phyloP scores from a whole-genome alignment of 192 early-diverging fungal genomes.

The Phycomyces blakesleeanus region DNA sequence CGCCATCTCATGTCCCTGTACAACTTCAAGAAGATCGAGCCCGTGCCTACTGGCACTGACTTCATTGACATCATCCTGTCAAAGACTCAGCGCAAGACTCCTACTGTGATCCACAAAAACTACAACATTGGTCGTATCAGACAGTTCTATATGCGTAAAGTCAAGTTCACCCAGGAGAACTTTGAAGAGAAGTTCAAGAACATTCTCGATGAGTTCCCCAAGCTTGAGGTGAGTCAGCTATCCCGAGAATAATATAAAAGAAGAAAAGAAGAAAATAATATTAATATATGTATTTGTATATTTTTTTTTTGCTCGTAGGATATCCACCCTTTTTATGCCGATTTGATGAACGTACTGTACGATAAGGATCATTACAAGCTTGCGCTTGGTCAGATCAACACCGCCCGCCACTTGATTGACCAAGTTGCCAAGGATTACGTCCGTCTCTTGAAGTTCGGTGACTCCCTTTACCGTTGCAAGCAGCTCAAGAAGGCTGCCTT shows the following conservation, averaged over 20 bases:
- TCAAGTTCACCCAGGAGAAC: constrained; percentile 95
- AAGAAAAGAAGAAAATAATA: neutral
- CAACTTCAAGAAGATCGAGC: constrained; percentile 98
- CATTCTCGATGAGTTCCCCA: constrained; percentile 95
- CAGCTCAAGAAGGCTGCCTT: constrained; percentile 97
- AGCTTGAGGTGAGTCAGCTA: constrained; percentile 76
- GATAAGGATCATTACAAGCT: constrained; percentile 99
- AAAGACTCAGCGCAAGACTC: constrained; percentile 98
- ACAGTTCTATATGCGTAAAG: constrained; percentile 99
- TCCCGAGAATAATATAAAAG: neutral
- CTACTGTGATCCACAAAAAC: constrained; percentile 92
- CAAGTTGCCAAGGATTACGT: constrained; percentile 97
- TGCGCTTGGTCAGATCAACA: constrained; percentile 97
- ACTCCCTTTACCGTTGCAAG: constrained; percentile 98
- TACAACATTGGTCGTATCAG: constrained; percentile 97
- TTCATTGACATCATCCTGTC: constrained; percentile 98
- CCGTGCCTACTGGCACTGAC: constrained; percentile 85
- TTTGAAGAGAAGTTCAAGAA: constrained; percentile 96
- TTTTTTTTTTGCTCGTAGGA: constrained; percentile 55
- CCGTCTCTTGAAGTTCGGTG: constrained; percentile 97
- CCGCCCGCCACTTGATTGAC: constrained; percentile 94
- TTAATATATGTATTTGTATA: neutral
- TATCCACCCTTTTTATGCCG: constrained; percentile 99
- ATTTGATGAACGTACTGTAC: constrained; percentile 99
- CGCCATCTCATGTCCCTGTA: constrained; percentile 61